Evolutionary conservation across 352 stramenopile genomes (phyloP).

Genomic region (Phytophthora podocarpi): DNA sequence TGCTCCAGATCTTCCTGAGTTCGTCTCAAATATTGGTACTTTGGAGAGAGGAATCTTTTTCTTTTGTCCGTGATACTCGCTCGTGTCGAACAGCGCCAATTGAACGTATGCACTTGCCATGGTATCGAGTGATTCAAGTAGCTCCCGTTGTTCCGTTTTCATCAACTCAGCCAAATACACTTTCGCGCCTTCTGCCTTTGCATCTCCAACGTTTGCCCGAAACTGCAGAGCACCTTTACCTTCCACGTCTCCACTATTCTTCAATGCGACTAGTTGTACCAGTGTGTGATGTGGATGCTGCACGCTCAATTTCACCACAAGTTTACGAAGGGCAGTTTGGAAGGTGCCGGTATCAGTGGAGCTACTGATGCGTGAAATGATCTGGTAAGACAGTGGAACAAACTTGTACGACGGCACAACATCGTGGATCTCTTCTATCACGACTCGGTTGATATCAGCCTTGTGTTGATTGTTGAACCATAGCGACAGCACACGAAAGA

Average conservation of each 20-base stretch:
- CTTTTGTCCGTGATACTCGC: slow-evolving; percentile 66
- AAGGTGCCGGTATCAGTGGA: slow-evolving; percentile 52
- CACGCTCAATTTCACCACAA: slow-evolving; percentile 93
- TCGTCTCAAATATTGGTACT: slow-evolving; percentile 50
- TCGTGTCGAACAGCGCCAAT: slow-evolving; percentile 82
- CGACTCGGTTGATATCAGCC: slow-evolving; percentile 77
- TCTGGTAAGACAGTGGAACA: slow-evolving; percentile 97
- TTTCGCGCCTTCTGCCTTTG: slow-evolving; percentile 69
- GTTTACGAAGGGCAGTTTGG: slow-evolving; percentile 80
- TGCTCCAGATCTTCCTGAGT: slow-evolving; percentile 21
- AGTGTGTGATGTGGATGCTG: slow-evolving; percentile 98
- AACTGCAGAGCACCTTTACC: slow-evolving; percentile 80
- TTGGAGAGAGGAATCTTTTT: slow-evolving; percentile 81
- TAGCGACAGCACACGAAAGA: slow-evolving; percentile 93
- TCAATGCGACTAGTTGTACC: slow-evolving; percentile 94
- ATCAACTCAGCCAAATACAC: slow-evolving; percentile 66
- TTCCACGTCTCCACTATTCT: slow-evolving; percentile 92
- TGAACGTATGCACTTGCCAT: slow-evolving; percentile 80
- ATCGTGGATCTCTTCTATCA: slow-evolving; percentile 79
- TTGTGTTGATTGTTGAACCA: slow-evolving; percentile 94
- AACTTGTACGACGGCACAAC: slow-evolving; percentile 96
- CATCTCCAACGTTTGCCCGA: slow-evolving; percentile 80
- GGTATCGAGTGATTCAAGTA: slow-evolving; percentile 80
- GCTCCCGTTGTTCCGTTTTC: slow-evolving; percentile 51
- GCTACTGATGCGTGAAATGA: slow-evolving; percentile 95